Evolutionary conservation across 140 eudicot species (phyloP).

Genomic region (Cichorium intybus): DNA sequence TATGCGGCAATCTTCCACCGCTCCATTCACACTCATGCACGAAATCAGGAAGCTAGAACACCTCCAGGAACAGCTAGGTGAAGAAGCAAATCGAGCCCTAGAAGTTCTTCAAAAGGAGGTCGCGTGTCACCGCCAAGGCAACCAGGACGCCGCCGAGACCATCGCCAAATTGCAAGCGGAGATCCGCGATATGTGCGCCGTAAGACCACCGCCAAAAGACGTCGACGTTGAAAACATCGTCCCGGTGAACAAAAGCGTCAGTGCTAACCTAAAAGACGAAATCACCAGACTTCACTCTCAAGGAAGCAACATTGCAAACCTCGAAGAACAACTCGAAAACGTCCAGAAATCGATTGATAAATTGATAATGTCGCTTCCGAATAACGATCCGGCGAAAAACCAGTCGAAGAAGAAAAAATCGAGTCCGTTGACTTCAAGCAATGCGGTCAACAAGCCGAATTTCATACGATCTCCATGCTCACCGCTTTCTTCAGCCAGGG

Average conservation of each 20-base stretch:
- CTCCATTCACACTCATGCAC: conserved; percentile 93
- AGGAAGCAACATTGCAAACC: conserved; percentile 80
- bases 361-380: conserved; percentile 87
- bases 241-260: conserved; percentile 66
- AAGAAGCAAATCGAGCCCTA: conserved; percentile 90
- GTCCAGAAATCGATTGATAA: conserved; percentile 90
- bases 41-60: conserved; percentile 93
- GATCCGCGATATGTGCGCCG: conserved; percentile 71
- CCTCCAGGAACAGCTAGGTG: conserved; percentile 93
- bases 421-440: conserved; percentile 73
- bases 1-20: conserved; percentile 84
- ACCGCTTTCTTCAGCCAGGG: conserved; percentile 63
- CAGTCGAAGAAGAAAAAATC: conserved; percentile 69
- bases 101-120: conserved; percentile 94
- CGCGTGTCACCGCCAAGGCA: conserved; percentile 87
- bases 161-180: conserved; percentile 88
- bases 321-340: conserved; percentile 92
- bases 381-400: conserved; percentile 39
- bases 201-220: conserved; percentile 45
- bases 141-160: conserved; percentile 98
- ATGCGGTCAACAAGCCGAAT: conserved; percentile 47
- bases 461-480: conserved; percentile 87
- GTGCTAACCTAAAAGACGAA: conserved; percentile 91
- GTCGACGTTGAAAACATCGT: conserved; percentile 48
- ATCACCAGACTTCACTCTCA: conserved; percentile 84